Base-by-base conservation (phyloP, 768 basidiomycete species). In the Lentinula sp. region DNA sequence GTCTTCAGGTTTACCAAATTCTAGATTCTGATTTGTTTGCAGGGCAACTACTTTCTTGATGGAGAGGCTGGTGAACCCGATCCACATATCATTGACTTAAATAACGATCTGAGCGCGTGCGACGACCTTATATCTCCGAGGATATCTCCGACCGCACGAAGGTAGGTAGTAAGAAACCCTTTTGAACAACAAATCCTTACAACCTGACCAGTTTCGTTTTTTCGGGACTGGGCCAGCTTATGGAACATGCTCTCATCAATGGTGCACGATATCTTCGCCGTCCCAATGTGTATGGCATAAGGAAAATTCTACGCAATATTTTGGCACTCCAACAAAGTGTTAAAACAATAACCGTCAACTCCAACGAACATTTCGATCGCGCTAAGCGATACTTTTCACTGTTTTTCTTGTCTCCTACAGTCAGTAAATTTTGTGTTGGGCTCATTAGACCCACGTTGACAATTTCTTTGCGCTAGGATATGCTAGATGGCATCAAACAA, bases 21-120 rank as follows among this genome's bases (percentile, higher is more conserved):
- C 28, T 16, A 5, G 49, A 15, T 28, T 37, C 32, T 11, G 21
- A 28, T 28, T 54, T 5, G 55, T 21, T 43, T 66, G 4, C 65
- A 97, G 94, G 93, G 94, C 39, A 89, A 91, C 63, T 96, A 96
- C 70, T 78, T 80, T 52, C 79, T 93, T 28, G 88, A 91, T 31
- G 83, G 85, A 63, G 95, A 95, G 71, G 87, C 88, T 4, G 80
- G 84, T n/a, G 95, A 96, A 67, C 96, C 95, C 0, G 96, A 98
- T 70, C 85, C 92, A 8, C 87, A 93, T 68, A 81, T 97, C 54
- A 78, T 89, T 34, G 93, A 96, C 70, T 78, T 98, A 55, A 97
- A 95, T 66, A 77, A 78, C 9, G 90, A 95, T 64, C 75, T 98
- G 3, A 83, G 85, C 18, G 80, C 85, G 65, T 87, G 84, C 65